Base-by-base conservation (phyloP, 257 asterid genomes). In the Penstemon barbatus region DNA sequence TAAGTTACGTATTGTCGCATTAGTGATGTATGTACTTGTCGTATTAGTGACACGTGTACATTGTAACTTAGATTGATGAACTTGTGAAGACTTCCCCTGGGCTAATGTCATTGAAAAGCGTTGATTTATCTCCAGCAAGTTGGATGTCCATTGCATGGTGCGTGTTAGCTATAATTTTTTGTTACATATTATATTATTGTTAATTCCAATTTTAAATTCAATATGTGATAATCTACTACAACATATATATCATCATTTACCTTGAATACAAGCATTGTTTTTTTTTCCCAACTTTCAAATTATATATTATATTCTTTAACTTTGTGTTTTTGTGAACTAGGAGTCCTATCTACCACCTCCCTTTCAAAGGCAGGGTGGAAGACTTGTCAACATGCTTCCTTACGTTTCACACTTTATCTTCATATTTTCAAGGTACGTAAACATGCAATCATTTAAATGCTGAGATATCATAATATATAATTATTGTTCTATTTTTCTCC, bases 121-220 rank as follows among this genome's bases (percentile, higher is more conserved):
- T 10, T 19, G 77, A 73, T 38, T 66, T 73, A 49, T 73, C 77
- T 66, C 77, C 77, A 4, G 69, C 77, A 49, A 73, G 77, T 59
- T 73, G 77, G 77, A 59, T 73, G 60, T 51, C 77, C 18, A 48
- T 73, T 46, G 66, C 51, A 19, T 73, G 77, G 77, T 66, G 59
- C 15, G 66, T 57, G 45, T 6, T 44, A 25, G 18, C 18, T 15
- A 12, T 8, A 33, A 18, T 11, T 12, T 45, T n/a, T 58, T 57
- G 45, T 8, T 46, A 5, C 25, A 25, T 38, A 41, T n/a, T n/a
- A n/a, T n/a, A n/a, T 40, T 13, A 25, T 43, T 0, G 8, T 54
- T 25, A 3, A 68, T 40, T 3, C 3, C 3, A 40, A 52, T 57
- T 57, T 25, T 25, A 25, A 25, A 25, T 25, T 25, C 33, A 25